Percentiles rank a stretch among this genome's conserved stretches.
Conservation (phyloP, 2,329 filamentous ascomycete species). For the Cercospora beticola region DNA sequence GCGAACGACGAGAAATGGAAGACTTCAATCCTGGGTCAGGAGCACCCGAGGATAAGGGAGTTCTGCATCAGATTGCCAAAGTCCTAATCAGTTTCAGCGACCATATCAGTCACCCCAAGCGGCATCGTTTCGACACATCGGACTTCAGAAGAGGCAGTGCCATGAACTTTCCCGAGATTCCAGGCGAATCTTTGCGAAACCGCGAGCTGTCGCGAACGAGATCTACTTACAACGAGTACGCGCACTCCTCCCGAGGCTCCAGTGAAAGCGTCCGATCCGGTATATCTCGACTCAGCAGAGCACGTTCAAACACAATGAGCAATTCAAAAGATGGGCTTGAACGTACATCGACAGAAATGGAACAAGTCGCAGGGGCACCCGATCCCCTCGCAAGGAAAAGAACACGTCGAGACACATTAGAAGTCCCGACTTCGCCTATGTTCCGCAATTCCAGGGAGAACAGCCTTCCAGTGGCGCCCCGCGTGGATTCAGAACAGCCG, state of each 20-base stretch:
- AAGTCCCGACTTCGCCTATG: slow-evolving; percentile 11
- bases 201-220: slow-evolving; percentile 20
- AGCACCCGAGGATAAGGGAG: not conserved
- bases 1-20: slow-evolving; percentile 18
- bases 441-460: slow-evolving; percentile 2
- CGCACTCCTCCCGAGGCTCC: slow-evolving; percentile 9
- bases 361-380: slow-evolving; percentile 9
- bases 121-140: slow-evolving; percentile 51
- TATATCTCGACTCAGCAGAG: slow-evolving; percentile 3
- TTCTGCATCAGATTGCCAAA: slow-evolving; percentile 44
- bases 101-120: slow-evolving; percentile 50
- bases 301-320: slow-evolving; percentile 1
- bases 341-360: slow-evolving; percentile 6
- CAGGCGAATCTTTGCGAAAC: slow-evolving; percentile 55
- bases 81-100: slow-evolving; percentile 47
- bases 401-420: slow-evolving; percentile 13
- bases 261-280: slow-evolving; percentile 10
- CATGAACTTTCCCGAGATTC: slow-evolving; percentile 56
- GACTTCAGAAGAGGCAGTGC: slow-evolving; percentile 51
- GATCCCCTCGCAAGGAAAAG: not conserved
- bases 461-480: not conserved
- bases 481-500: not conserved
- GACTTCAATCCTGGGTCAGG: slow-evolving; percentile 10
- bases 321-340: not conserved
- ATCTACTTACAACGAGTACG: slow-evolving; percentile 15